Conservation (phyloP, 805 yeast species). For the Saccharomyces cerevisiae region DNA sequence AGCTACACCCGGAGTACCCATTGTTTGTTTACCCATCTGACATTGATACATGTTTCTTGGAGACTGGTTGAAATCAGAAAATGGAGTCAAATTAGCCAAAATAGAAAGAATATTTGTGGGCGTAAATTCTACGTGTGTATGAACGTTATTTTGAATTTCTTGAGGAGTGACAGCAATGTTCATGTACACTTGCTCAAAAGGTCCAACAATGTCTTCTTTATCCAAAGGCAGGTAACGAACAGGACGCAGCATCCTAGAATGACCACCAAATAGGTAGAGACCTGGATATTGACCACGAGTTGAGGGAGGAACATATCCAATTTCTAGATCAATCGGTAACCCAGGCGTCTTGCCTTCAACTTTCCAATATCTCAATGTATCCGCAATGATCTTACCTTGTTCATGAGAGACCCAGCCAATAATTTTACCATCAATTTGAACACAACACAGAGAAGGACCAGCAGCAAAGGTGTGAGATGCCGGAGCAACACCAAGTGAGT, state of each 20-base stretch:
- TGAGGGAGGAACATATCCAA: constrained; percentile 96
- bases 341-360: constrained; percentile 62
- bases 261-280: constrained; percentile 81
- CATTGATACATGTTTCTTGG: constrained; percentile 99
- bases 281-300: constrained; percentile 97
- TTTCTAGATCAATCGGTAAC: constrained; percentile 81
- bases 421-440: constrained; percentile 86
- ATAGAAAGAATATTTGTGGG: constrained; percentile 94
- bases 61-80: constrained; percentile 96
- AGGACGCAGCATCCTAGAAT: constrained; percentile 92
- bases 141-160: constrained; percentile 74
- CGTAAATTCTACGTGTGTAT: constrained; percentile 87
- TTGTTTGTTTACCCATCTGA: constrained; percentile 99
- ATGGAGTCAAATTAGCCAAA: constrained; percentile 94
- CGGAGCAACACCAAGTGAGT: constrained; percentile 72
- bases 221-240: constrained; percentile 82
- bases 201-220: constrained; percentile 84
- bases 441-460: constrained; percentile 82
- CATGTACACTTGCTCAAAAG: constrained; percentile 97
- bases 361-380: constrained; percentile 87
- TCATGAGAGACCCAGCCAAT: constrained; percentile 92
- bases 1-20: constrained; percentile 99
- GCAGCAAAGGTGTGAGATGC: constrained; percentile 67
- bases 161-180: constrained; percentile 89
- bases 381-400: constrained; percentile 79